Conservation (phyloP, 2,329 filamentous ascomycete genomes). For the Epichloe amarillans region DNA sequence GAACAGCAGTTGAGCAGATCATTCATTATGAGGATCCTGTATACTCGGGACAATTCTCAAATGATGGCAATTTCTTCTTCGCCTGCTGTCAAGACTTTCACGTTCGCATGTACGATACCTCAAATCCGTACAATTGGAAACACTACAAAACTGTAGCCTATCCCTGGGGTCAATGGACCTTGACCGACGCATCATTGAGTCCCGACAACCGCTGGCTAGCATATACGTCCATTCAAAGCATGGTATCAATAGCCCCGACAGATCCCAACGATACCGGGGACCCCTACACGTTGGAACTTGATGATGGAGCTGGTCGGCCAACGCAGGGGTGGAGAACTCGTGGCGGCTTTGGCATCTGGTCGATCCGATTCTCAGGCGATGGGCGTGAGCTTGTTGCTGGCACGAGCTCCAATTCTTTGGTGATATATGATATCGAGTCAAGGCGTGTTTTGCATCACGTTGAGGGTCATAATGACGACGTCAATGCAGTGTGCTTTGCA, state of each 20-base stretch:
- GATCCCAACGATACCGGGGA: slow-evolving; percentile 72
- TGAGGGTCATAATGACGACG: slow-evolving; percentile 70
- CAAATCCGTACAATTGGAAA: slow-evolving; percentile 87
- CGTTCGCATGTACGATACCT: slow-evolving; percentile 95
- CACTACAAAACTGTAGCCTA: slow-evolving; percentile 87
- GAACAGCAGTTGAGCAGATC: slow-evolving; percentile 66
- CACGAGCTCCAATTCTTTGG: slow-evolving; percentile 63
- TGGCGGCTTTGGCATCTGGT: slow-evolving; percentile 59
- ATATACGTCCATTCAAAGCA: slow-evolving; percentile 76
- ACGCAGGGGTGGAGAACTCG: slow-evolving; percentile 12
- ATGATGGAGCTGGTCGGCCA: slow-evolving; percentile 11
- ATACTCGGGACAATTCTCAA: slow-evolving; percentile 92
- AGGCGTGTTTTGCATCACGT: slow-evolving; percentile 62
- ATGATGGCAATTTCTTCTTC: slow-evolving; percentile 96
- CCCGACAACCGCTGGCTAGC: slow-evolving; percentile 87
- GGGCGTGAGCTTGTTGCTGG: slow-evolving; percentile 84
- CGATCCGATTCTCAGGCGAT: slow-evolving; percentile 82
- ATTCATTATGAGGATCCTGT: slow-evolving; percentile 77
- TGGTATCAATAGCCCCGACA: slow-evolving; percentile 76
- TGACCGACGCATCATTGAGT: slow-evolving; percentile 84
- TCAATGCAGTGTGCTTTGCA: slow-evolving; percentile 94
- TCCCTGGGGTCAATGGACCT: slow-evolving; percentile 84
- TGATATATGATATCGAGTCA: slow-evolving; percentile 86
- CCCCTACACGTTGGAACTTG: slow-evolving; percentile 65
- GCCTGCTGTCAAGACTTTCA: slow-evolving; percentile 83